Evolutionary conservation across 805 yeast genomes (phyloP), one percentile per base, ranked within the genome.

Genomic region (Ogataea neopini): DNA sequence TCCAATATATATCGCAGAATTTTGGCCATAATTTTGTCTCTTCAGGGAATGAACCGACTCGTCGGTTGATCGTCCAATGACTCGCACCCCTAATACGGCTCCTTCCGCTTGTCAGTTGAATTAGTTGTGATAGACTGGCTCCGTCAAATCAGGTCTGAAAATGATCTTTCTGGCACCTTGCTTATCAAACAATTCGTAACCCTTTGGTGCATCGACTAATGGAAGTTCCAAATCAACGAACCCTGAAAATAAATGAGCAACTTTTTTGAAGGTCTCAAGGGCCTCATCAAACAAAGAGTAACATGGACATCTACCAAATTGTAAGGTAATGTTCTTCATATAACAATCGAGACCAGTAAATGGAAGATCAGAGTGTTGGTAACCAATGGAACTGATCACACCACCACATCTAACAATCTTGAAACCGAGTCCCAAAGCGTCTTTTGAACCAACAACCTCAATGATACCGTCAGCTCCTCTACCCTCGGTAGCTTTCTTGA

Each of bases 271-370:
- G 0, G 76, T 66, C 35, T 69, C 68, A 28, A 80, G 66, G 0
- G 85, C 71, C 36, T 80, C 84, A 9, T 66, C 71, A 57, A 77
- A 81, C 32, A 80, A 66, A 2, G 83, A 71, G 72, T 81, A 74
- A 3, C 79, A 79, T 33, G 83, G 85, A 61, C 86, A 81, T 57
- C 86, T 63, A 3, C 87, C 87, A 60, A 81, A 81, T 26, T 81
- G 81, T 35, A 81, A 56, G 9, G 77, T 76, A 47, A 80, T 66
- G 51, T 80, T 78, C 58, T 81, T 81, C 58, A 74, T 59, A 54
- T 81, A 81, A 49, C 83, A 78, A 43, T 81, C 82, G 26, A 80
- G 62, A 0, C 83, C 85, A 40, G 69, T 66, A 57, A 81, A 77
- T 4, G 86, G 85, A 8, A 81, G 58, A 0, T 70, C 72, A 4